phyloP scores from a whole-genome alignment of 345 rosid genomes.

The Moricandia moricandioides region DNA sequence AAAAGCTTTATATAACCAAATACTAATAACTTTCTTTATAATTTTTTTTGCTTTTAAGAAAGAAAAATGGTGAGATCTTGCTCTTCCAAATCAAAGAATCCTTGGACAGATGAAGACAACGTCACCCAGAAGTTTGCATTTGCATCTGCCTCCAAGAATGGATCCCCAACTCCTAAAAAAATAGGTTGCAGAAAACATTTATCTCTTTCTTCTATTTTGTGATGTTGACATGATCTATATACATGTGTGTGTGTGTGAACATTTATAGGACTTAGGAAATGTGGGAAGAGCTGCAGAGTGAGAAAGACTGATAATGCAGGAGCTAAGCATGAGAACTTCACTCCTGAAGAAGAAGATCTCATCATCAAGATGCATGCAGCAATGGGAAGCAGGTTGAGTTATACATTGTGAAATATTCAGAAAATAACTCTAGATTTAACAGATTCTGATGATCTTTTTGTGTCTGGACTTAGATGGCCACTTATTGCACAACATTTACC shows the following conservation, averaged over 20 bases:
- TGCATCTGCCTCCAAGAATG: constrained; percentile 32
- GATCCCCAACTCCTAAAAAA: constrained; percentile 27
- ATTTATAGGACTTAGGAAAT: constrained; percentile 55
- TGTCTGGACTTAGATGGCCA: constrained; percentile 59
- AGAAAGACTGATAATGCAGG: constrained; percentile 63
- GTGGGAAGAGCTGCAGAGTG: constrained; percentile 83
- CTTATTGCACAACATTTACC: constrained; percentile 90
- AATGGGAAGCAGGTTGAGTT: constrained; percentile 76
- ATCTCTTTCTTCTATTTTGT: background rate
- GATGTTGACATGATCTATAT: constrained; percentile 16
- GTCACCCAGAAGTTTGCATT: constrained; percentile 10
- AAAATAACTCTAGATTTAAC: background rate
- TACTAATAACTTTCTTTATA: background rate
- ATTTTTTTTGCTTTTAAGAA: background rate
- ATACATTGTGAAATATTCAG: background rate
- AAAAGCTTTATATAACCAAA: background rate
- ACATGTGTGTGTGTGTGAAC: background rate
- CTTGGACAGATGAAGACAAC: constrained; percentile 27
- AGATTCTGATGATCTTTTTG: constrained; percentile 9
- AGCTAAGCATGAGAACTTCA: constrained; percentile 63
- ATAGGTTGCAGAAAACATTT: constrained; percentile 30
- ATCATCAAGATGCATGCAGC: constrained; percentile 85
- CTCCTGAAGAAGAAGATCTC: constrained; percentile 81
- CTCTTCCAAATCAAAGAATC: constrained; percentile 31
- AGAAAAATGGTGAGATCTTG: constrained; percentile 36